Conservation (phyloP, 495 filamentous ascomycete genomes). For the Aspergillus mulundensis region DNA sequence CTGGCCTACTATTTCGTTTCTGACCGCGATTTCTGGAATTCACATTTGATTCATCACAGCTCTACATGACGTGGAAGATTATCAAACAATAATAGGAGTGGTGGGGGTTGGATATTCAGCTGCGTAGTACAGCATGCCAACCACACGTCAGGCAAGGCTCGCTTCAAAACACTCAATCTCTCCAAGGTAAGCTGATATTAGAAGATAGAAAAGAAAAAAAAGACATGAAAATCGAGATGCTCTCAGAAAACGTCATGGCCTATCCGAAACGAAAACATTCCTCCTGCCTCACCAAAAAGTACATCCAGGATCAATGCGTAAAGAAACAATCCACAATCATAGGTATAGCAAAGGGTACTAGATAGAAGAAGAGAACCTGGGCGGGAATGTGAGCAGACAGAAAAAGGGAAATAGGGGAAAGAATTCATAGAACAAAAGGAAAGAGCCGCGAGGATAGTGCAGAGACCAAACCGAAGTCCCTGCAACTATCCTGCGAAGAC, state of each 20-base stretch:
- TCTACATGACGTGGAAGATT: background rate
- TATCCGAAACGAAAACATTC: slow-evolving; percentile 32
- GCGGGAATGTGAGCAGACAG: slow-evolving; percentile 17
- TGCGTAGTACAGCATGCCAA: slow-evolving; percentile 22
- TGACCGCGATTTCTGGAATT: background rate
- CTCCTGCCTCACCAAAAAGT: slow-evolving; percentile 32
- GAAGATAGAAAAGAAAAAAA: slow-evolving; percentile 17
- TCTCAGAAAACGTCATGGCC: slow-evolving; percentile 31
- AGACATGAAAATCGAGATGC: slow-evolving; percentile 16
- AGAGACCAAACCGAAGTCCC: slow-evolving; percentile 8
- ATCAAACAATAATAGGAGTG: slow-evolving; percentile 8
- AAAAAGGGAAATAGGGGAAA: slow-evolving; percentile 17
- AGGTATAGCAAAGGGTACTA: slow-evolving; percentile 14
- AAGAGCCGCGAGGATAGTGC: slow-evolving; percentile 16
- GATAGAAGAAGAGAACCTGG: slow-evolving; percentile 12
- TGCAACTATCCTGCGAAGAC: slow-evolving; percentile 16
- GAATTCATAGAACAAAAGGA: slow-evolving; percentile 25
- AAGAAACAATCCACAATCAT: slow-evolving; percentile 20
- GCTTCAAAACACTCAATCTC: slow-evolving; percentile 27
- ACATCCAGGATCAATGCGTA: slow-evolving; percentile 36
- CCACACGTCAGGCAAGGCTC: slow-evolving; percentile 17
- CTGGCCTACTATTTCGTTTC: background rate
- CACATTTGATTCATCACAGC: background rate
- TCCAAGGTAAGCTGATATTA: slow-evolving; percentile 27
- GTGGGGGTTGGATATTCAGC: slow-evolving; percentile 27